A percentile compares a stretch with the other conserved stretches of the same genome.
Conservation (phyloP, 805 yeast species). For the Wickerhamiella occidentalis region DNA sequence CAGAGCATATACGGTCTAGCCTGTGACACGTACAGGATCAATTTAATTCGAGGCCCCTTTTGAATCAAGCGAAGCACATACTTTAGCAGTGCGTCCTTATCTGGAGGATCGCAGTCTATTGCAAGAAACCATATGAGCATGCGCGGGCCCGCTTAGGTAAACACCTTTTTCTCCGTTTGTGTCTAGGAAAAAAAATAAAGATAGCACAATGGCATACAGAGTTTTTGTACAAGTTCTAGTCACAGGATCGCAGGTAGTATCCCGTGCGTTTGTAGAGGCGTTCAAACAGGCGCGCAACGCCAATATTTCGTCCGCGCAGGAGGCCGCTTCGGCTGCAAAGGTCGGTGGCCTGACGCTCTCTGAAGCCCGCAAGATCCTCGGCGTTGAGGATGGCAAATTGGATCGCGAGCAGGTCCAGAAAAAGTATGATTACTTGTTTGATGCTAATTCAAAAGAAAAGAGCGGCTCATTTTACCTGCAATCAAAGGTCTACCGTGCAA, state of each 20-base stretch:
- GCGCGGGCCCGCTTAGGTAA: background rate
- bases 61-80: background rate
- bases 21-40: background rate
- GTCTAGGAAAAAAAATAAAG: no score
- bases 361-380: constrained; percentile 85
- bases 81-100: background rate
- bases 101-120: background rate
- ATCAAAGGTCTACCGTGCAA: constrained; percentile 85
- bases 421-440: constrained; percentile 72
- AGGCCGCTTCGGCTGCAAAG: constrained; percentile 33
- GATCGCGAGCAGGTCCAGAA: constrained; percentile 44
- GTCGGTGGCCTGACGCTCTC: constrained; percentile 73
- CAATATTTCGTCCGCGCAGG: constrained; percentile 54
- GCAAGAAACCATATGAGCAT: background rate
- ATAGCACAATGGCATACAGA: constrained; percentile 61
- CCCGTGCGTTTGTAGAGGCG: constrained; percentile 93
- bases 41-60: background rate
- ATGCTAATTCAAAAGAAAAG: constrained; percentile 81
- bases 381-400: constrained; percentile 48
- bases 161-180: background rate
- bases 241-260: constrained; percentile 93
- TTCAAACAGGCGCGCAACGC: constrained; percentile 91
- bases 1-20: background rate
- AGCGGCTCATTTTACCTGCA: constrained; percentile 94
- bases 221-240: constrained; percentile 75